Evolutionary conservation across 768 basidiomycete genomes (phyloP).

Genomic region (Xanthoconium purpureum): DNA sequence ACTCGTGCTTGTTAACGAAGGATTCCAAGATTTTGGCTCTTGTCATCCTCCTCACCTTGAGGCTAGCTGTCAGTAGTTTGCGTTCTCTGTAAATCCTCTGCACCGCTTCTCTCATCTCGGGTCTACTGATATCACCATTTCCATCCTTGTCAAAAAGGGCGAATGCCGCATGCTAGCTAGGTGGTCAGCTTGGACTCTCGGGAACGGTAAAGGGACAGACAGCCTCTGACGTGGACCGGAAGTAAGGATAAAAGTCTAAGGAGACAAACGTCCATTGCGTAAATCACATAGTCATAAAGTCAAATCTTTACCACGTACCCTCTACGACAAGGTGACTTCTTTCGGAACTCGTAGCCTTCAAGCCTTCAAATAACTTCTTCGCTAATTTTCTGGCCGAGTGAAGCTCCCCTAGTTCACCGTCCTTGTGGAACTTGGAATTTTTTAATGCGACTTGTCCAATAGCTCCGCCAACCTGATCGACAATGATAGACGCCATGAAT

Average conservation of each 20-base stretch:
- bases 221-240: constrained; percentile 67
- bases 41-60: constrained; percentile 49
- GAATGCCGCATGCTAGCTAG: constrained; percentile 60
- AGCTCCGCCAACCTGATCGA: constrained; percentile 63
- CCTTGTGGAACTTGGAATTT: constrained; percentile 56
- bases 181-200: neutral
- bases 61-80: constrained; percentile 63
- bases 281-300: neutral
- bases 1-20: constrained; percentile 5
- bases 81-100: constrained; percentile 78
- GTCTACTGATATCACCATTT: constrained; percentile 77
- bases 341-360: constrained; percentile 59
- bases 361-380: constrained; percentile 59
- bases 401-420: constrained; percentile 51
- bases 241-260: constrained; percentile 76
- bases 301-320: constrained; percentile 38
- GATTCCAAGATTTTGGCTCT: neutral
- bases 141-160: constrained; percentile 73
- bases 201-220: constrained; percentile 31
- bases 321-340: constrained; percentile 64
- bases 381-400: constrained; percentile 67
- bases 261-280: neutral
- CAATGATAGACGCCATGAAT: constrained; percentile 62
- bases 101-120: constrained; percentile 81
- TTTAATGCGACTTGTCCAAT: constrained; percentile 72